phyloP scores from a whole-genome alignment of 2,329 filamentous ascomycete species.

The Cladosporium cucumerinum region DNA sequence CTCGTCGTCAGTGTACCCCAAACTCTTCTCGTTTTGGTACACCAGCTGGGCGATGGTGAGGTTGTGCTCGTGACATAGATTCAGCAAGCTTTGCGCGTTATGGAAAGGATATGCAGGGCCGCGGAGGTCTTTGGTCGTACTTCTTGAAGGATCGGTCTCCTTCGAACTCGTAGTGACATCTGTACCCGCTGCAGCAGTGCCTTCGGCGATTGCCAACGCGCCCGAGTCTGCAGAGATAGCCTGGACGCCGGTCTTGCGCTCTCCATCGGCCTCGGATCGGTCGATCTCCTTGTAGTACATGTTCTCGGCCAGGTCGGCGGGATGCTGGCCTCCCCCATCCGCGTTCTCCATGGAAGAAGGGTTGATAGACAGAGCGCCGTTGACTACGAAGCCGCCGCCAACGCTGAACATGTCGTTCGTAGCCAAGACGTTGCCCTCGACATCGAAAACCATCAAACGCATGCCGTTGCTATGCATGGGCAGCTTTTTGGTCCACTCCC shows the following conservation, averaged over 20 bases:
- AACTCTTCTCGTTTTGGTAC: constrained; percentile 53
- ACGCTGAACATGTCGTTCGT: constrained; percentile 53
- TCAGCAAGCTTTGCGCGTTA: constrained; percentile 46
- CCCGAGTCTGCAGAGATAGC: constrained; percentile 35
- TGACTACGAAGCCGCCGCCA: constrained; percentile 53
- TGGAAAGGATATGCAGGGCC: constrained; percentile 48
- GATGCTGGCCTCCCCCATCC: constrained; percentile 35
- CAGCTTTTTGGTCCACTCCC: constrained; percentile 53
- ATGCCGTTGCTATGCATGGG: constrained; percentile 53
- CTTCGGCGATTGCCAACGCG: background rate
- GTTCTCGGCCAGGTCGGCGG: constrained; percentile 51
- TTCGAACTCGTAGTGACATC: background rate
- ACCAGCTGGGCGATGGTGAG: constrained; percentile 52
- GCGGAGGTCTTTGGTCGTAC: constrained; percentile 13
- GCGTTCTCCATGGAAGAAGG: constrained; percentile 13
- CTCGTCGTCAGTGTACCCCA: constrained; percentile 50
- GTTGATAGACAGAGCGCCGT: constrained; percentile 48
- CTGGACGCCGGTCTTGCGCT: constrained; percentile 46
- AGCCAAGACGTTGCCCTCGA: constrained; percentile 46
- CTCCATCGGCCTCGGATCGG: constrained; percentile 46
- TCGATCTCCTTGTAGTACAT: constrained; percentile 53
- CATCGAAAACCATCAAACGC: constrained; percentile 51
- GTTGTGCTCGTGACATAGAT: constrained; percentile 50
- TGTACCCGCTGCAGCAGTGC: background rate
- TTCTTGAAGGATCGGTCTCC: constrained; percentile 13